These are phyloP conservation scores for Coniferiporia weirii DNA, from an alignment of 1,284 basidiomycete species.

Conservation along the genomic window DNA sequence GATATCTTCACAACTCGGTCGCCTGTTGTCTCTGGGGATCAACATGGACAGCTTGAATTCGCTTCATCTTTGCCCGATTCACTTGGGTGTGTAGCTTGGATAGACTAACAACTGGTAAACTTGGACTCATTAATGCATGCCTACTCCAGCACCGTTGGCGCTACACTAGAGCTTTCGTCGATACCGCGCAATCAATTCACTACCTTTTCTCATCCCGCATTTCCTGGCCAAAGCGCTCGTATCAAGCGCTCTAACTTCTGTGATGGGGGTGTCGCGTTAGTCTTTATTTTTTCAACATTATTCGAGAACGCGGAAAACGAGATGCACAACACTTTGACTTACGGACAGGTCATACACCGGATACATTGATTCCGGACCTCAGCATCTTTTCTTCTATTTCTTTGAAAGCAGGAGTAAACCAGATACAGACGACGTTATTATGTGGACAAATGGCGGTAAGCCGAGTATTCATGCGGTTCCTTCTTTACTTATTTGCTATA, in stretches of 20 bases:
- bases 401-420: slow-evolving; percentile 45
- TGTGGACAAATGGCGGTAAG: slow-evolving; percentile 33
- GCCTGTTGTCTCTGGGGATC: too few species aligned
- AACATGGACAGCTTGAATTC: too few species aligned
- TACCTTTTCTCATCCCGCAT: slow-evolving; percentile 10
- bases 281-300: background rate
- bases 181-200: background rate
- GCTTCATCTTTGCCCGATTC: too few species aligned
- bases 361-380: slow-evolving; percentile 65
- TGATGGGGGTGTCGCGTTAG: slow-evolving; percentile 12
- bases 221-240: slow-evolving; percentile 11
- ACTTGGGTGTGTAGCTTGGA: too few species aligned
- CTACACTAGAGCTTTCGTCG: background rate
- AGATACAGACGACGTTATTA: slow-evolving; percentile 32
- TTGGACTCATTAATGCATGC: too few species aligned
- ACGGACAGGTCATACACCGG: slow-evolving; percentile 38
- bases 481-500: background rate
- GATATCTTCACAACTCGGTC: too few species aligned
- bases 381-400: slow-evolving; percentile 83
- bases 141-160: background rate
- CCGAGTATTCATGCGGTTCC: background rate
- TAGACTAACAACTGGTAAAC: too few species aligned
- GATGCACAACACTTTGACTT: too few species aligned
- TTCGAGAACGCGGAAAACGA: background rate
- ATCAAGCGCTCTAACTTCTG: slow-evolving; percentile 16